Base-by-base conservation (phyloP, 306 rosid genomes). In the Vicia sativa region DNA sequence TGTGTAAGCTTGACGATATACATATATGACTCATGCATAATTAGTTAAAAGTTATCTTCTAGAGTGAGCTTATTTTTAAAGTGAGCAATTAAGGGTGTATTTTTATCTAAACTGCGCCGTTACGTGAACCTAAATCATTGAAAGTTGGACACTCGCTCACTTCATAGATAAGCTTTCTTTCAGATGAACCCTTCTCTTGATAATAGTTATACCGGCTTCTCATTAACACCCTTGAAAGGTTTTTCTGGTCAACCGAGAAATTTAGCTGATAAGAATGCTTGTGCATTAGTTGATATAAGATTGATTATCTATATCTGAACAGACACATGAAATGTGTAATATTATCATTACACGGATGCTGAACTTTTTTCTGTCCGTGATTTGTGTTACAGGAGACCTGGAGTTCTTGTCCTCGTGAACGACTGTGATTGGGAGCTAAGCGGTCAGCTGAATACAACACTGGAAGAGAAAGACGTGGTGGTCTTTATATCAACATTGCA, bases 341-440 rank as follows among this genome's bases (percentile, higher is more conserved):
- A 11, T 11, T 63, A 19, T 62, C 50, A 37, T 43, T 48, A 14
- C 10, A 72, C 15, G 14, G 18, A 37, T 56, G 29, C 8, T 57
- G 15, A 46, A 37, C 16, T 45, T 21, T 11, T 13, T 11, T 48
- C 5, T 67, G 39, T 0, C 1, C 55, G 59, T 12, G 63, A 48
- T 72, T 61, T 77, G 60, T 84, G 45, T 66, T 82, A 82, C 87
- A 90, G 98, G 77, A 85, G 98, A 80, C 96, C 98, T 37, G 98
- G 98, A 65, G 96, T 92, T 77, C 93, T 92, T 9, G 96, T 89
- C 56, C 97, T 90, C 25, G 91, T 90, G 78, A 93, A 87, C 74
- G 98, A 93, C 68, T 90, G 97, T 65, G 96, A 93, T 59, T 93
- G 98, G 98, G 98, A 93, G 77, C 87, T 93, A 55, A 90, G 90